phyloP scores from a whole-genome alignment of 129 eudicot genomes.

The Flaveria sonorensis region DNA sequence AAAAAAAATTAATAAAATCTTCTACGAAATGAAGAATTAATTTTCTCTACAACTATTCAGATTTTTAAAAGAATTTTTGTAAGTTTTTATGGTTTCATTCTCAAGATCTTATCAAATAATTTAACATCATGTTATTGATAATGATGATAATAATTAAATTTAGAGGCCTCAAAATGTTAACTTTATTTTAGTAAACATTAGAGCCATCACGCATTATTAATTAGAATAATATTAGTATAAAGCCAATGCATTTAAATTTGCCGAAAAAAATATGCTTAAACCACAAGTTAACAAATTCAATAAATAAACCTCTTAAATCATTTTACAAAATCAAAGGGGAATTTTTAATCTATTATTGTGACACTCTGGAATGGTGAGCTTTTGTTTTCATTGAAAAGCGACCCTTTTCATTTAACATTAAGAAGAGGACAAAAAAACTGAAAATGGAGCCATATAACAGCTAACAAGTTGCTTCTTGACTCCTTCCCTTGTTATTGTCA shows the following conservation, averaged over 20 bases:
- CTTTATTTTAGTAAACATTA: background rate
- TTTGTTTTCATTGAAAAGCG: background rate
- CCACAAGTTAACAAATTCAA: background rate
- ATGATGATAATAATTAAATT: too few species aligned
- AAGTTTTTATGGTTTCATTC: background rate
- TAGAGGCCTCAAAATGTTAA: background rate
- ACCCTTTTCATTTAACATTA: background rate
- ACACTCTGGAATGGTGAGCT: background rate
- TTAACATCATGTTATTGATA: too few species aligned
- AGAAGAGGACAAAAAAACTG: too few species aligned
- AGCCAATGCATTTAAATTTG: background rate
- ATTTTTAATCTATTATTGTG: background rate
- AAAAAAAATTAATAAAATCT: too few species aligned
- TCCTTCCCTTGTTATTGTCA: too few species aligned
- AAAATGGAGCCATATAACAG: too few species aligned
- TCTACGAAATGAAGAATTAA: too few species aligned
- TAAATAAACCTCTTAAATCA: background rate
- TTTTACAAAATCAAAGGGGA: background rate
- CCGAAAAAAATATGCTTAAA: background rate
- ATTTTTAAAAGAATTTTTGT: too few species aligned
- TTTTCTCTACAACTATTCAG: too few species aligned
- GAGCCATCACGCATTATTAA: background rate
- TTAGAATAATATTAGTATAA: background rate
- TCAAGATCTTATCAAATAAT: background rate
- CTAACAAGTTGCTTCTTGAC: too few species aligned